These are phyloP conservation scores for Nematodospora anomalae DNA, from an alignment of 1,139 yeast species.

Conservation along the genomic window DNA sequence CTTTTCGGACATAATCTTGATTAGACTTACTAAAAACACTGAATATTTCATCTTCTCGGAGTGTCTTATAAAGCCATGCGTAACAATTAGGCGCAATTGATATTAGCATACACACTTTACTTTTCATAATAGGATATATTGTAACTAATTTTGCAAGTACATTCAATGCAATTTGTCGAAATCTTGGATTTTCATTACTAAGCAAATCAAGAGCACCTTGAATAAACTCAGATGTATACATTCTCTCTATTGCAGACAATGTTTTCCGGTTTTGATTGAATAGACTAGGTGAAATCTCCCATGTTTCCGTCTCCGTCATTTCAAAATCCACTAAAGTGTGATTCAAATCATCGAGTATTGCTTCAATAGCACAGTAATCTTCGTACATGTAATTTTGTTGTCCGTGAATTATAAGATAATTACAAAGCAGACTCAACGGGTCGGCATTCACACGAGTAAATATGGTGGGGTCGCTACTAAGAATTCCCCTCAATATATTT, in stretches of 20 bases:
- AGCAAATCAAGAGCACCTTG: constrained; percentile 23
- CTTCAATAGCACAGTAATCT: constrained; percentile 24
- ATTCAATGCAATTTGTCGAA: constrained; percentile 17
- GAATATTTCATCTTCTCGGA: constrained; percentile 22
- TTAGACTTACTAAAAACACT: constrained; percentile 12
- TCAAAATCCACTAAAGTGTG: constrained; percentile 9
- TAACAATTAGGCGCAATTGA: constrained; percentile 38
- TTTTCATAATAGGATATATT: constrained; percentile 31
- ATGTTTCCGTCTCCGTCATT: constrained; percentile 16
- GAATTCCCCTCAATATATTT: constrained; percentile 4
- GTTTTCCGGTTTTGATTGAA: constrained; percentile 16
- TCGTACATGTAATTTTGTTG: constrained; percentile 14
- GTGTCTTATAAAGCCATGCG: constrained; percentile 27
- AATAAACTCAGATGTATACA: constrained; percentile 27
- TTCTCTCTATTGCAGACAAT: constrained; percentile 4
- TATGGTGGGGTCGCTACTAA: too few species aligned
- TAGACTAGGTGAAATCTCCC: constrained; percentile 11
- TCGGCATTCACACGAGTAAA: too few species aligned
- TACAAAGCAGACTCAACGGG: constrained; percentile 19
- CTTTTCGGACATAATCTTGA: constrained; percentile 24
- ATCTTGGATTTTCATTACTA: constrained; percentile 11
- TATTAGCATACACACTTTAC: constrained; percentile 35
- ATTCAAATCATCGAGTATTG: constrained; percentile 24
- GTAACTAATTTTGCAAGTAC: constrained; percentile 31
- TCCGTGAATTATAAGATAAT: constrained; percentile 23